Evolutionary conservation across 495 filamentous ascomycete species (phyloP), one percentile per base, ranked within the genome.

Genomic region (Aspergillus nanangensis): DNA sequence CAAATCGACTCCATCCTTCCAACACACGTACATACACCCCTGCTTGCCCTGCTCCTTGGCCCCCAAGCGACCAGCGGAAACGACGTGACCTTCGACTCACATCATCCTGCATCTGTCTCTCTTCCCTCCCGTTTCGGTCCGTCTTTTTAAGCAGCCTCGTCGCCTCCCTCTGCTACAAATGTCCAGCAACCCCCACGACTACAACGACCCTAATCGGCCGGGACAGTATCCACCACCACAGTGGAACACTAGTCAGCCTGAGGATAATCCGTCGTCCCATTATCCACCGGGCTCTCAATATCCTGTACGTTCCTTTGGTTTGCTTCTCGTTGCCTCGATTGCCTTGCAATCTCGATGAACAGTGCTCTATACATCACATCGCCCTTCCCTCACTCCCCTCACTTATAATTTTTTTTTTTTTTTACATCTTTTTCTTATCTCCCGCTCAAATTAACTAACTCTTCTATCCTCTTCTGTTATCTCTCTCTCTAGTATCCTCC

Each of bases 171-270:
- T 31, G 18, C 56, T 58, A 50, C 60, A 63, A 75, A 77, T 77
- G 74, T 77, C 74, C 62, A 66, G 57, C 65, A 58, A 67, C 52
- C 66, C 66, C 58, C 59, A 61, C 62, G 62, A 71, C 50, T 57
- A 48, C 57, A 52, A 42, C 56, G 69, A 70, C 58, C 65, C 66
- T 47, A 66, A 63, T 59, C 66, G 64, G 48, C 64, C 61, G 52
- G 63, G 65, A 53, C 67, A 67, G 58, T 71, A 71, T 69, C 71
- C 69, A 55, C 71, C 66, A 41, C 62, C 64, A 23, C 67, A 65
- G 57, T 75, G 71, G 72, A 67, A 69, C 50, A 56, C 56, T 53
- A 64, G 56, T 60, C 70, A 68, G 60, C 55, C 62, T 44, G 69
- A 71, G 50, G 71, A 71, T 47, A 66, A 63, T 55, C 47, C 63